Base-by-base conservation (phyloP, 1,284 basidiomycete species). In the Clitocybe nebularis region DNA sequence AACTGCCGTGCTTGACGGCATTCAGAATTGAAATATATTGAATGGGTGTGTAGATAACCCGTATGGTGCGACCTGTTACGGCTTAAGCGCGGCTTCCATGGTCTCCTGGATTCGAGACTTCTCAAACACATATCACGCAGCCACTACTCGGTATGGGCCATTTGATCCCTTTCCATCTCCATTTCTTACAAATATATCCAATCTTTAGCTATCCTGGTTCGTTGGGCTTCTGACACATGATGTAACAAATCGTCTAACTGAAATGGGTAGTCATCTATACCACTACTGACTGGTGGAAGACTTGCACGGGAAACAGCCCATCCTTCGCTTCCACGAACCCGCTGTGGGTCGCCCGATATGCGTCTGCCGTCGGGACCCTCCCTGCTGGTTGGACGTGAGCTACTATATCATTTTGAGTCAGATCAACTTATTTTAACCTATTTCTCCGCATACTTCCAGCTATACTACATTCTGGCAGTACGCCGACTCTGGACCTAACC, bases 61-160 rank as follows among this genome's bases (percentile, higher is more conserved):
- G 13, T 55, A 59, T 47, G 74, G 75, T 11, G 64, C 59, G 4
- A 63, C 62, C 41, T 85, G 81, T 62, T 84, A 82, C 52, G 79
- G 72, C 13, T 56, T 81, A 48, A 72, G 68, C 32, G 56, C 67
- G 9, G 53, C 75, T 2, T 56, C 62, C 1, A 81, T 86, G 78
- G 77, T 81, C 20, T 56, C 67, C 17, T 86, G 82, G 81, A 71
- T 85, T 46, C 52, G 61, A 30, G 74, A 76, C 54, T 84, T 83
- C 60, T 78, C 78, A 0, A 61, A 71, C 52, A 82, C 81, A 1
- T 86, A 85, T 56, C 52, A 77, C n/a, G 43, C 68, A 5, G 46
- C 56, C 11, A 80, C 77, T 5, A 64, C 66, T 21, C 68, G 75
- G 28, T 44, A 39, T 13, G 35, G 14, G 3, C 1, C 3, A 9